Evolutionary conservation across 2,329 filamentous ascomycete genomes (phyloP).

Genomic region (Cordyceps sp.): DNA sequence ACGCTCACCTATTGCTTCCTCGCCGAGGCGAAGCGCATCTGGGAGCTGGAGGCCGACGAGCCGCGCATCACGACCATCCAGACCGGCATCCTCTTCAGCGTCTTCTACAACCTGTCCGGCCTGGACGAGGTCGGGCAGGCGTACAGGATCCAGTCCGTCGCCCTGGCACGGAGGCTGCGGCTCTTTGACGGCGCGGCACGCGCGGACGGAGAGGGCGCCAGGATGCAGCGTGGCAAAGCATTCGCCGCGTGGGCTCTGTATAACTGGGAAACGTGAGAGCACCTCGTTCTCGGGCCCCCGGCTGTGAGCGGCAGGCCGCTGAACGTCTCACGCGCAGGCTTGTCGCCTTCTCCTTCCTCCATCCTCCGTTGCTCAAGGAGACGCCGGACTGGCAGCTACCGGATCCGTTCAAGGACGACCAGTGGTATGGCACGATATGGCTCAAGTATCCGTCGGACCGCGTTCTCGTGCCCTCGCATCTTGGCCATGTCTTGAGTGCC

Average conservation of each 20-base stretch:
- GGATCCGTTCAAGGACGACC: slow-evolving; percentile 6
- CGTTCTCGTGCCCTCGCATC: slow-evolving; percentile 7
- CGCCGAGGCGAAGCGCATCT: slow-evolving; percentile 20
- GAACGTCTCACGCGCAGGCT: slow-evolving; percentile 5
- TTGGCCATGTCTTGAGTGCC: slow-evolving; percentile 13
- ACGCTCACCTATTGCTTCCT: slow-evolving; percentile 18
- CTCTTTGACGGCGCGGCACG: slow-evolving; percentile 10
- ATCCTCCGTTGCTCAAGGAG: slow-evolving; percentile 10
- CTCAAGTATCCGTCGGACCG: slow-evolving; percentile 16
- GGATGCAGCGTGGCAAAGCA: slow-evolving; percentile 5
- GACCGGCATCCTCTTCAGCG: slow-evolving; percentile 15
- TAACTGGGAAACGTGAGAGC: slow-evolving; percentile 14
- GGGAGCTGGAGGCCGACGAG: slow-evolving; percentile 16
- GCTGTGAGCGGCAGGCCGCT: no score
- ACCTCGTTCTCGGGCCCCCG: no score
- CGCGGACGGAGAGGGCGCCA: slow-evolving; percentile 5
- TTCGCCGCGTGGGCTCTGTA: slow-evolving; percentile 19
- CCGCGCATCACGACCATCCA: slow-evolving; percentile 18
- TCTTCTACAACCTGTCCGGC: slow-evolving; percentile 15
- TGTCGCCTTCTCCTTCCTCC: slow-evolving; percentile 9
- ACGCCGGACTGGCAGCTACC: slow-evolving; percentile 15
- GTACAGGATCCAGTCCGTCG: slow-evolving; percentile 14
- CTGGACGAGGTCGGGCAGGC: slow-evolving; percentile 19
- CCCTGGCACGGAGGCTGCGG: slow-evolving; percentile 14
- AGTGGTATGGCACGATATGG: slow-evolving; percentile 19